Evolutionary conservation across 345 rosid species (phyloP), one percentile per base, ranked within the genome.

Genomic region (Triadica sebifera): DNA sequence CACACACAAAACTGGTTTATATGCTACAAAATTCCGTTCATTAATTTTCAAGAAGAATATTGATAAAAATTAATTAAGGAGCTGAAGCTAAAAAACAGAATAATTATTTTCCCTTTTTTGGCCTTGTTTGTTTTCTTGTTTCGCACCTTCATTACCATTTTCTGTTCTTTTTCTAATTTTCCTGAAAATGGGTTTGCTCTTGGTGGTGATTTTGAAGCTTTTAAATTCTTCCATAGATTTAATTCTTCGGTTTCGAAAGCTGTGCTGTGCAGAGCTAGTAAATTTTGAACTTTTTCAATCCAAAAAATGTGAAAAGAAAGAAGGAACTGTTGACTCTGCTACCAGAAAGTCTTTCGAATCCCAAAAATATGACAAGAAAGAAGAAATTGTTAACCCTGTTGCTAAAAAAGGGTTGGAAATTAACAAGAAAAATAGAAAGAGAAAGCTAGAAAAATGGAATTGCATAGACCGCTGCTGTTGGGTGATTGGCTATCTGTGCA

Each of bases 381-480:
- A 74, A 43, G 57, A 65, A 65, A 53, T 69, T 39, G 24, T 5
- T 29, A 29, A 29, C 34, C 2, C 34, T 29, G 34, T 29, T 13
- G 49, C 65, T 11, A 11, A 66, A 65, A 65, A 22, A 65, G 37
- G 8, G 25, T 55, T 74, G 7, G 77, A 66, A 75, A 57, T 57
- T 34, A 57, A n/a, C 45, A 67, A 58, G 65, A 46, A 47, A 72
- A 49, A 71, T 74, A 72, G 73, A 3, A 88, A 58, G 63, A 75
- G 76, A 4, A 68, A 81, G 70, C 22, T 39, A 29, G 34, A 29
- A 73, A 81, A 81, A 83, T 84, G 93, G 86, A 82, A 86, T 69
- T 85, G 88, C 37, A 8, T 89, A 10, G 89, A 89, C 43, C 73
- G 74, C 6, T 89, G 95, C 67, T 92, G 86, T 57, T 89, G 92